phyloP scores from a whole-genome alignment of 1,139 yeast species.

The Suhomyces terraborum region DNA sequence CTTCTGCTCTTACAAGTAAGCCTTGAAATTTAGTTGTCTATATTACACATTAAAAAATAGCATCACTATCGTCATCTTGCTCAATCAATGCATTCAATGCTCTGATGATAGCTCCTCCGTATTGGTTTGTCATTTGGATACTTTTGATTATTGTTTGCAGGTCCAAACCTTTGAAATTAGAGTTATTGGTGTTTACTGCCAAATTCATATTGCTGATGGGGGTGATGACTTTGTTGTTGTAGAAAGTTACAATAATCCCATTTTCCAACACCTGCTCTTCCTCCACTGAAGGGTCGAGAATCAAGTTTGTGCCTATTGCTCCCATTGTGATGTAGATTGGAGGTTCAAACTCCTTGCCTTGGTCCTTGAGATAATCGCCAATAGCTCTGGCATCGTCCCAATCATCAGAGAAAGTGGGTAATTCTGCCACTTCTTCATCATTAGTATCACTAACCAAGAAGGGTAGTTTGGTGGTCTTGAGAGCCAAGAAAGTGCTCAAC shows the following conservation, averaged over 20 bases:
- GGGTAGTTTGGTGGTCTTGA: constrained; percentile 78
- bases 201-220: constrained; percentile 64
- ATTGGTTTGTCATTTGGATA: constrained; percentile 35
- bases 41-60: constrained; percentile 13
- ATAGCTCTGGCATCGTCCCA: constrained; percentile 64
- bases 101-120: constrained; percentile 37
- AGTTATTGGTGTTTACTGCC: constrained; percentile 41
- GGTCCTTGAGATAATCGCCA: constrained; percentile 30
- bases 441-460: constrained; percentile 62
- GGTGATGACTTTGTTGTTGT: constrained; percentile 60
- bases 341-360: constrained; percentile 50
- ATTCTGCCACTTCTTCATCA: constrained; percentile 69
- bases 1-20: background rate
- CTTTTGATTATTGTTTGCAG: constrained; percentile 30
- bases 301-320: constrained; percentile 63
- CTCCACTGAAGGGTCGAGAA: constrained; percentile 80
- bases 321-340: constrained; percentile 80
- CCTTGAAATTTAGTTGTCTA: background rate
- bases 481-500: constrained; percentile 76
- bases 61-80: constrained; percentile 39
- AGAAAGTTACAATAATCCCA: constrained; percentile 74
- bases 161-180: constrained; percentile 44
- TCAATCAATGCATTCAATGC: constrained; percentile 45
- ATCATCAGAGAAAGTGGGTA: constrained; percentile 89
- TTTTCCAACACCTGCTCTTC: constrained; percentile 88